These are phyloP conservation scores for Boletus insuetus DNA, from an alignment of 768 basidiomycete species.

Conservation along the genomic window DNA sequence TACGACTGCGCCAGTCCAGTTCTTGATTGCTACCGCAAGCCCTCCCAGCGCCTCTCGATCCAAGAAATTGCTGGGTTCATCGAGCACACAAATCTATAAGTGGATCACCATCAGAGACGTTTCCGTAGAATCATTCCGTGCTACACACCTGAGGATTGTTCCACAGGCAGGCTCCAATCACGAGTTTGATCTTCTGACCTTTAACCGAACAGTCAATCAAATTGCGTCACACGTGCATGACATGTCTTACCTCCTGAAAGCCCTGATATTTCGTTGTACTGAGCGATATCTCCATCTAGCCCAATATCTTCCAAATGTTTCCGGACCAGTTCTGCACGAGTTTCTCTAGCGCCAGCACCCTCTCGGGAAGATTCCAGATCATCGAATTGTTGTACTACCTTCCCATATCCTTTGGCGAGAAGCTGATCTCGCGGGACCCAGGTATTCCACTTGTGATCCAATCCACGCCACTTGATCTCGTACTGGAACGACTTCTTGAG, in stretches of 20 bases:
- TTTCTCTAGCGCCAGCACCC: constrained; percentile 90
- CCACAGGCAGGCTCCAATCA: constrained; percentile 94
- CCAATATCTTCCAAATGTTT: constrained; percentile 96
- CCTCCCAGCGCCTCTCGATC: constrained; percentile 95
- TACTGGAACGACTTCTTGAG: constrained; percentile 95
- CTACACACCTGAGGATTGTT: constrained; percentile 81
- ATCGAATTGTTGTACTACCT: constrained; percentile 91
- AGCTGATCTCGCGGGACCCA: constrained; percentile 91
- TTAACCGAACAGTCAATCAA: constrained; percentile 13
- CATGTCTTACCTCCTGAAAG: constrained; percentile 75
- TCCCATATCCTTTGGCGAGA: constrained; percentile 81
- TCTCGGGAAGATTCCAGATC: constrained; percentile 95
- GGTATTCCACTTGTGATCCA: constrained; percentile 85
- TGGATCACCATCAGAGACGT: constrained; percentile 3
- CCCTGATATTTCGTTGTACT: constrained; percentile 95
- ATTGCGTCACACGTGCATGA: constrained; percentile 7
- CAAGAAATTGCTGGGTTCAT: constrained; percentile 96
- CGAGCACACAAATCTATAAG: constrained; percentile 58
- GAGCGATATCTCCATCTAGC: constrained; percentile 94
- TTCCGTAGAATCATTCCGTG: neutral
- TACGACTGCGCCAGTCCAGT: constrained; percentile 92
- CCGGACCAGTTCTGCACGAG: constrained; percentile 73
- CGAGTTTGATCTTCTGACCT: constrained; percentile 97
- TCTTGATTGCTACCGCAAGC: constrained; percentile 89
- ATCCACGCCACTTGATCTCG: constrained; percentile 82